Conservation (phyloP, 495 filamentous ascomycete genomes). For the Cenococcum geophilum region DNA sequence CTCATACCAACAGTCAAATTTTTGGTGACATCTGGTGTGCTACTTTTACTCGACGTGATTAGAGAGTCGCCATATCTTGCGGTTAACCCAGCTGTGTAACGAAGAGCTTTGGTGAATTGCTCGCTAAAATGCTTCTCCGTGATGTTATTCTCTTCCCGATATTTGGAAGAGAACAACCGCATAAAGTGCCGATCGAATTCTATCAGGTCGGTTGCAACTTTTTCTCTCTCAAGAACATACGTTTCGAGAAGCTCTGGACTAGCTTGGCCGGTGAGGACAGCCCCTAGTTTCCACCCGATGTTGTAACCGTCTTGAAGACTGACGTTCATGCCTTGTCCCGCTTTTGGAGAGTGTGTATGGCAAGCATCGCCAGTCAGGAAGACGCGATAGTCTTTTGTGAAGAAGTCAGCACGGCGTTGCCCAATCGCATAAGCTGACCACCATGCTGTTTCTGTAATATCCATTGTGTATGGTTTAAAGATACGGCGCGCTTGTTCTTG, state of each 20-base stretch:
- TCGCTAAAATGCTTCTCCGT: conserved; percentile 42
- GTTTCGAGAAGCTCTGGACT: conserved; percentile 54
- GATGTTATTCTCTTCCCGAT: background rate
- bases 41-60: conserved; percentile 15
- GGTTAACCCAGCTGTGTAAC: conserved; percentile 61
- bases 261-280: conserved; percentile 55
- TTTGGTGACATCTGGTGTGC: conserved; percentile 34
- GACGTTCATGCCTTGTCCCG: conserved; percentile 49
- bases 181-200: conserved; percentile 66
- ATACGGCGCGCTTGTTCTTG: conserved; percentile 54
- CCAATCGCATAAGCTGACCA: conserved; percentile 57
- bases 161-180: conserved; percentile 49
- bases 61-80: conserved; percentile 44
- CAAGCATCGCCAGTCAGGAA: conserved; percentile 57
- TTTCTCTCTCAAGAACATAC: conserved; percentile 62
- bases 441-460: conserved; percentile 49
- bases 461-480: conserved; percentile 51
- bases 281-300: conserved; percentile 73
- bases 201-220: conserved; percentile 64
- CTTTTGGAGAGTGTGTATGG: conserved; percentile 59
- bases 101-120: conserved; percentile 53
- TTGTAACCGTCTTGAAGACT: conserved; percentile 47
- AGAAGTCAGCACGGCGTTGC: conserved; percentile 53
- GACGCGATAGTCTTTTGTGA: conserved; percentile 48
- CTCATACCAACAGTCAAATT: conserved; percentile 51